Percentiles rank a stretch among this genome's conserved stretches.
Conservation (phyloP, 2,329 filamentous ascomycete species). For the Fusarium xylarioides region DNA sequence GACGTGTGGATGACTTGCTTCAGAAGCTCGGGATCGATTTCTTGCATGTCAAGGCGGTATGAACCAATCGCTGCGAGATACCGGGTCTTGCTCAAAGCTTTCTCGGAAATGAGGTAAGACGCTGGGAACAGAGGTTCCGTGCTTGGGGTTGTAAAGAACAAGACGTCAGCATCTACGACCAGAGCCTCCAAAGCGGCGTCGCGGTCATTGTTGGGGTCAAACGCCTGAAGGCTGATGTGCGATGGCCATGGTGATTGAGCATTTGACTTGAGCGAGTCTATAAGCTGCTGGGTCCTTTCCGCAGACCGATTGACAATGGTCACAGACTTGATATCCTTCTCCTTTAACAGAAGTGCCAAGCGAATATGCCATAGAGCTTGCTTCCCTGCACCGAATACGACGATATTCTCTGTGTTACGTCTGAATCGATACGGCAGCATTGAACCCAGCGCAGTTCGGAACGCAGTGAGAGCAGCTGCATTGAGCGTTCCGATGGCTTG, state of each 20-base stretch:
- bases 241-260: conserved; percentile 15
- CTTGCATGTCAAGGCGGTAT: conserved; percentile 46
- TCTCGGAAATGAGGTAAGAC: conserved; percentile 29
- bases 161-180: conserved; percentile 37
- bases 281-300: conserved; percentile 32
- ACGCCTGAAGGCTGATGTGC: conserved; percentile 23
- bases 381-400: conserved; percentile 75
- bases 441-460: conserved; percentile 71
- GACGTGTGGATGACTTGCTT: conserved; percentile 32
- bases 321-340: conserved; percentile 39
- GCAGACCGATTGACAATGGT: conserved; percentile 48
- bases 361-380: conserved; percentile 79
- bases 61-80: conserved; percentile 47
- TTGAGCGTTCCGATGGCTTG: conserved; percentile 71
- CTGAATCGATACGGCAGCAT: conserved; percentile 63
- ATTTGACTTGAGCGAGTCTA: conserved; percentile 27
- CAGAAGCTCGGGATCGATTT: conserved; percentile 45
- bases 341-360: conserved; percentile 66
- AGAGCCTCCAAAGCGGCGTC: conserved; percentile 27
- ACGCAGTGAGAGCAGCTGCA: conserved; percentile 74
- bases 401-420: conserved; percentile 54
- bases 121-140: conserved; percentile 43
- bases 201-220: conserved; percentile 16
- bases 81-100: conserved; percentile 36
- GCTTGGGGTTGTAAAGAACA: conserved; percentile 48